Percentiles rank a stretch among this genome's conserved stretches.
Evolutionary conservation across 345 rosid species (phyloP).

Genomic region (Clausena lansium): DNA sequence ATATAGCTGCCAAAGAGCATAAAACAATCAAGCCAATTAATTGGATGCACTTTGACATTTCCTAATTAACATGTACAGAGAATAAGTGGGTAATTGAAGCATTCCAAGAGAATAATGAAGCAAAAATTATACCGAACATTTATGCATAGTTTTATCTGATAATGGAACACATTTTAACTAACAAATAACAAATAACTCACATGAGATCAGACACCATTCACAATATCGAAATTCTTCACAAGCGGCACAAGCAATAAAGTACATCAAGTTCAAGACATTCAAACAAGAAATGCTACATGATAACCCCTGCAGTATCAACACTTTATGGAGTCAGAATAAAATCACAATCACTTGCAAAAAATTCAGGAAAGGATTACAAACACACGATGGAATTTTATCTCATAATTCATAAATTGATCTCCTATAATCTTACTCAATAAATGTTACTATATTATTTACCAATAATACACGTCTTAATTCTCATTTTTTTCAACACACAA

Average conservation of each 20-base stretch:
- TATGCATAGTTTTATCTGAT: no score
- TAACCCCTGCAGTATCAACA: background rate
- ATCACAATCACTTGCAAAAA: no score
- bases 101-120: background rate
- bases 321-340: background rate
- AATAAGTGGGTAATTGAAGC: background rate
- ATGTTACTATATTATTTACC: no score
- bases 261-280: background rate
- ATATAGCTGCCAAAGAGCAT: background rate
- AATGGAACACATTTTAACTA: no score
- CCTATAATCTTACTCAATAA: no score
- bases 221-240: no score
- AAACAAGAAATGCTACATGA: background rate
- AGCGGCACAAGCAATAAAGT: no score
- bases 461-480: no score
- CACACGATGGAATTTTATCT: background rate
- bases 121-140: background rate
- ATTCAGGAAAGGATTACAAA: background rate
- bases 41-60: background rate
- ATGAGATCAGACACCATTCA: no score
- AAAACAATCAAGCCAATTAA: background rate
- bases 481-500: background rate
- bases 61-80: background rate
- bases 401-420: background rate
- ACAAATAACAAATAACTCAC: no score